phyloP scores from a whole-genome alignment of 2,329 filamentous ascomycete species.

The Zalaria obscura region DNA sequence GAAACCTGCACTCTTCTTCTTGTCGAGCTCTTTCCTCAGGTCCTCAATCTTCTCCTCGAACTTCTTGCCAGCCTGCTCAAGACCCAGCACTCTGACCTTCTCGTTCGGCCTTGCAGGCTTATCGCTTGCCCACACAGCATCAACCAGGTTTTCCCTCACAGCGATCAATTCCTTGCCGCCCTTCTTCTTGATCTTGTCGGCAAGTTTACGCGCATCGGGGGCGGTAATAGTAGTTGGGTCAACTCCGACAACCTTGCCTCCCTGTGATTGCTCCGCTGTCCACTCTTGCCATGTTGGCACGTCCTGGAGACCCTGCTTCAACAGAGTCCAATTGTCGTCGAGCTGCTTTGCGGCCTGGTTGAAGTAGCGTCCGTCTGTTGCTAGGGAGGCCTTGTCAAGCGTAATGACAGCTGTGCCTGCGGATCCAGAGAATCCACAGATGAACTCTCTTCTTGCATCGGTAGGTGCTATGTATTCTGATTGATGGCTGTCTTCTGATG shows the following conservation, averaged over 20 bases:
- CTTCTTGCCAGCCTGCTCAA: constrained; percentile 67
- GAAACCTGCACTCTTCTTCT: constrained; percentile 76
- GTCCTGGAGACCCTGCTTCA: constrained; percentile 88
- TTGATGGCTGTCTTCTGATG: constrained; percentile 92
- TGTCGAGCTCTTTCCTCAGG: constrained; percentile 78
- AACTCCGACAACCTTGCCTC: constrained; percentile 77
- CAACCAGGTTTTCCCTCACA: constrained; percentile 73
- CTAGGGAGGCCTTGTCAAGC: constrained; percentile 70
- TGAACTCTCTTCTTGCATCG: constrained; percentile 80
- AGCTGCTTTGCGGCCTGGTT: constrained; percentile 89
- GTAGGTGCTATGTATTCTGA: constrained; percentile 98
- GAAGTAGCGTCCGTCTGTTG: constrained; percentile 95
- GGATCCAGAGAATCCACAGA: constrained; percentile 88
- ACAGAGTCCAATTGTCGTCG: constrained; percentile 75
- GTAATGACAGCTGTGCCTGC: constrained; percentile 87
- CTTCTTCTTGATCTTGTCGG: constrained; percentile 74
- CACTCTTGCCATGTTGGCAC: constrained; percentile 97
- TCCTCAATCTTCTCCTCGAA: constrained; percentile 73
- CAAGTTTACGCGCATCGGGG: constrained; percentile 56
- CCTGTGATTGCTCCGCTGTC: constrained; percentile 72
- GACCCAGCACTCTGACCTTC: constrained; percentile 55
- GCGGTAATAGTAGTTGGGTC: constrained; percentile 79
- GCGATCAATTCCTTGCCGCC: constrained; percentile 65
- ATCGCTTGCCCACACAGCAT: constrained; percentile 68
- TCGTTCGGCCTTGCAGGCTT: constrained; percentile 65